phyloP scores from a whole-genome alignment of 495 filamentous ascomycete genomes.

The Xylaria castorea region DNA sequence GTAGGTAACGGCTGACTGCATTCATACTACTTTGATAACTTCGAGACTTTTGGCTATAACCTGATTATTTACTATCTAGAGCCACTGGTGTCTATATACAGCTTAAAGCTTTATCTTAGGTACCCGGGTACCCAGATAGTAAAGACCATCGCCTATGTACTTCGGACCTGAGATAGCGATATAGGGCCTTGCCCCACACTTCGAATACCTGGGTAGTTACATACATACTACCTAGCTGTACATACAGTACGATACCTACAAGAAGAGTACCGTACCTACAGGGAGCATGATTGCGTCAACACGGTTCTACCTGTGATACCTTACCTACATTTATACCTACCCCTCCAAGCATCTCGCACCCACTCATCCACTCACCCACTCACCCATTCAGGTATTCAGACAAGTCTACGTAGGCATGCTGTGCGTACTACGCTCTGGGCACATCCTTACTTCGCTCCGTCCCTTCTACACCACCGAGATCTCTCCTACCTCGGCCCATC shows the following conservation, averaged over 20 bases:
- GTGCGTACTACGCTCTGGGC: neutral
- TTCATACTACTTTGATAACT: no score
- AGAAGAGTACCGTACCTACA: neutral
- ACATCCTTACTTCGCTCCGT: neutral
- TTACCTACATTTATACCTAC: neutral
- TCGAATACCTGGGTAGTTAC: no score
- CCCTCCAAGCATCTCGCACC: neutral
- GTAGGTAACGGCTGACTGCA: no score
- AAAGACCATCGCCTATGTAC: no score
- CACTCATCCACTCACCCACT: neutral
- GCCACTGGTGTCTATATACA: no score
- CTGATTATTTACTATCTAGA: no score
- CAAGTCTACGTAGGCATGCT: conserved; percentile 6
- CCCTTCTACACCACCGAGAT: neutral
- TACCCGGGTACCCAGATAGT: no score
- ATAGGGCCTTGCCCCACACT: neutral
- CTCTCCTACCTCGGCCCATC: neutral
- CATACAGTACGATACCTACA: neutral
- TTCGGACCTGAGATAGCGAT: no score
- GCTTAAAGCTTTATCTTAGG: no score
- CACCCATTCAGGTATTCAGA: neutral
- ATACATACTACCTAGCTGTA: no score
- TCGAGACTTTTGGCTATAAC: no score
- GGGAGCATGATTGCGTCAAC: conserved; percentile 12
- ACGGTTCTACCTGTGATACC: conserved; percentile 8